These are phyloP conservation scores for Starmerella tilneyi DNA, from an alignment of 805 yeast species.

Conservation along the genomic window DNA sequence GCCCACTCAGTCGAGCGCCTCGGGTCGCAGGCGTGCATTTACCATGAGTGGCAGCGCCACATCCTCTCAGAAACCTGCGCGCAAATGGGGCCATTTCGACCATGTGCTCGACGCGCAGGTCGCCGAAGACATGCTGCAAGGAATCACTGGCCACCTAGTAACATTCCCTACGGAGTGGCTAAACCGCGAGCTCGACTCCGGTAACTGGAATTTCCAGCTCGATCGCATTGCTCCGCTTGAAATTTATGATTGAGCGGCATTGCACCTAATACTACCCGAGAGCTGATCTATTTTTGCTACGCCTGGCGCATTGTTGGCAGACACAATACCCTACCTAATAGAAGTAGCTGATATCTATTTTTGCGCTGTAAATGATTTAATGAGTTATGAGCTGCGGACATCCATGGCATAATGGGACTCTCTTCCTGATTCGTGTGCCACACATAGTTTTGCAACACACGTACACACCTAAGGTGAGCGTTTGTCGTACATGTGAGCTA, in stretches of 20 bases:
- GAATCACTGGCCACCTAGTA: slow-evolving; percentile 79
- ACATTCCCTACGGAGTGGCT: slow-evolving; percentile 92
- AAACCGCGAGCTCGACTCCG: slow-evolving; percentile 64
- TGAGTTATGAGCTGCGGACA: too few species aligned
- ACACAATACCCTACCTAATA: too few species aligned
- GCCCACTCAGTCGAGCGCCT: slow-evolving; percentile 9
- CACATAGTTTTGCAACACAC: too few species aligned
- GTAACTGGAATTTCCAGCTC: slow-evolving; percentile 90
- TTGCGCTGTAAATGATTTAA: too few species aligned
- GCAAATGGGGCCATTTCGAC: slow-evolving; percentile 29
- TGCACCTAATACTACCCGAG: neutral
- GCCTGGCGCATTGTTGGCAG: too few species aligned
- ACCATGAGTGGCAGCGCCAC: slow-evolving; percentile 8
- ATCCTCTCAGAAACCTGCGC: slow-evolving; percentile 19
- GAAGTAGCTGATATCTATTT: too few species aligned
- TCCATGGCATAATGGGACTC: too few species aligned
- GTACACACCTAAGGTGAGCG: too few species aligned
- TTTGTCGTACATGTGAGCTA: too few species aligned
- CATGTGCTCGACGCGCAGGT: slow-evolving; percentile 60
- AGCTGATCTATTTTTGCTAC: neutral
- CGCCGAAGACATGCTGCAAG: slow-evolving; percentile 60
- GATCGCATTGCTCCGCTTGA: slow-evolving; percentile 94
- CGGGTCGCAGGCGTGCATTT: slow-evolving; percentile 7
- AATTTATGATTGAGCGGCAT: slow-evolving; percentile 53
- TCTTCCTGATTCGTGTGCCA: too few species aligned